A percentile compares a stretch with the other conserved stretches of the same genome.
phyloP scores from a whole-genome alignment of 306 rosid genomes.

The Cicer judaicum region DNA sequence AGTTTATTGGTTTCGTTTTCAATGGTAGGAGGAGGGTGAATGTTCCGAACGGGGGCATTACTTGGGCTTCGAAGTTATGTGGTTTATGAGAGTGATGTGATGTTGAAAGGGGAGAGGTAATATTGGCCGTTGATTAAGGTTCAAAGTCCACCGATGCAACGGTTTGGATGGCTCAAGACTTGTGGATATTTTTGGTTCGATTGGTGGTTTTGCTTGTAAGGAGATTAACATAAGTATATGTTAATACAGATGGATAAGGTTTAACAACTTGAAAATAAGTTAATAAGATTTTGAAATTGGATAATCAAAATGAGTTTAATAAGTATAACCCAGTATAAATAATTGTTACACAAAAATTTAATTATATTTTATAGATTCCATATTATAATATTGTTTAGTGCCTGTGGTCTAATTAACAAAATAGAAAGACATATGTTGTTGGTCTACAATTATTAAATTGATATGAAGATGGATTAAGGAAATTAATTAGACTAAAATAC shows the following conservation, averaged over 20 bases:
- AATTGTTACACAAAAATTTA: not conserved
- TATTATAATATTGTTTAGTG: not conserved
- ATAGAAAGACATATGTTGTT: not conserved
- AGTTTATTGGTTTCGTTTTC: slow-evolving; percentile 44
- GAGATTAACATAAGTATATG: slow-evolving; percentile 7
- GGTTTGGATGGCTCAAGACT: slow-evolving; percentile 18
- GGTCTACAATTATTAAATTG: not conserved
- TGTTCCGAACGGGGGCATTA: not conserved
- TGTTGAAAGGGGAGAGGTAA: not conserved
- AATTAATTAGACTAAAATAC: slow-evolving; percentile 15
- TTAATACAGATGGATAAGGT: slow-evolving; percentile 42
- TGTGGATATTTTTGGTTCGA: slow-evolving; percentile 13
- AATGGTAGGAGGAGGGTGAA: slow-evolving; percentile 41
- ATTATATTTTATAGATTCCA: not conserved
- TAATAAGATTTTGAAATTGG: slow-evolving; percentile 10
- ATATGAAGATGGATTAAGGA: not conserved
- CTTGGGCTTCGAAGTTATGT: slow-evolving; percentile 29
- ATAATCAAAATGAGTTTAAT: not conserved
- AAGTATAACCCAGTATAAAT: not conserved
- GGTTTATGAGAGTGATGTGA: slow-evolving; percentile 12
- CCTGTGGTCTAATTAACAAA: not conserved
- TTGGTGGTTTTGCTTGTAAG: slow-evolving; percentile 46
- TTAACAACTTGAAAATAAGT: slow-evolving; percentile 51
- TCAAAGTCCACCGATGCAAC: slow-evolving; percentile 16
- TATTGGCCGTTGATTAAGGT: slow-evolving; percentile 33